Evolutionary conservation across 176 grass and related monocot genomes (phyloP), one percentile per base, ranked within the genome.

Genomic region (Oryza meyeriana): DNA sequence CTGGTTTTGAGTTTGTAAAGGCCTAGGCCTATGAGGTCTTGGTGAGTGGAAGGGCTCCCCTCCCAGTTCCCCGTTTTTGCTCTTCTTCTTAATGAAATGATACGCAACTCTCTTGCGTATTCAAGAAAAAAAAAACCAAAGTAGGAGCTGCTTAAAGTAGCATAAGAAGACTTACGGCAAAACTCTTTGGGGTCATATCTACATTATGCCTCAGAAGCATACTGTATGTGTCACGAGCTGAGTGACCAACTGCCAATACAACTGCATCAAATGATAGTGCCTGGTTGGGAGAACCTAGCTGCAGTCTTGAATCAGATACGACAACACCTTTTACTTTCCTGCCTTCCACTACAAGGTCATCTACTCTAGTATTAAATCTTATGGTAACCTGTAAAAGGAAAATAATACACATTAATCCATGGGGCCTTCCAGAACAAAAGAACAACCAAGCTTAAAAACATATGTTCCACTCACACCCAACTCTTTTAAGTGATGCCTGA

Each of bases 201-300:
- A 88, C 70, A 86, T 89, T 89, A 89, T 98, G 88, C 66, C 85
- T 79, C 17, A 75, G 63, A 88, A 98, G 87, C 95, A 98, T 95
- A 70, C 71, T 78, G 44, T 98, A 98, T 66, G 55, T 59, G n/a
- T 59, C 55, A 59, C 55, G 88, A 76, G 95, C 95, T 42, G 95
- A 98, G 82, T 98, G 95, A 33, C 95, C 95, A 78, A 95, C 82
- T 83, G 95, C 95, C 78, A 98, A 75, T 79, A 98, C 85, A 82
- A 98, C 95, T 32, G 88, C 92, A 86, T 98, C 95, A 57, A 83
- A 94, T 83, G 84, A 69, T 86, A 98, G 79, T 41, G 89, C 88
- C 41, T 93, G 66, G 74, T 84, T 76, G 55, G 75, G 79, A 93
- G 79, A 86, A 91, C 76, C 90, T 48, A 74, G 84, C 61, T 65